Evolutionary conservation across 768 basidiomycete species (phyloP).

Genomic region (Boletus reticulatus): DNA sequence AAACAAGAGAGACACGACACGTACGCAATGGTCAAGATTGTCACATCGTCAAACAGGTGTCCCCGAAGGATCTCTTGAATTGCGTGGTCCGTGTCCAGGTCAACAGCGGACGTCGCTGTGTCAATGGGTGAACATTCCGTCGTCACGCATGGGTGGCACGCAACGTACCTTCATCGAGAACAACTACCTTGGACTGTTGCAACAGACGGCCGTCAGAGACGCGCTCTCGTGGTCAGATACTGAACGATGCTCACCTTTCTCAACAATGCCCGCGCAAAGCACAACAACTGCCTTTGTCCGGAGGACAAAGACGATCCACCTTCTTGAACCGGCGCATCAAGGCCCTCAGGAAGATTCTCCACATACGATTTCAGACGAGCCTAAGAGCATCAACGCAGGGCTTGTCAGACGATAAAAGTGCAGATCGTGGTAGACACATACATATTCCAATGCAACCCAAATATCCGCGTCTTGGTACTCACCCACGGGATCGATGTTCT

Average conservation of each 20-base stretch:
- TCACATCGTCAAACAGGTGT: no score
- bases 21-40: no score
- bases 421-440: conserved; percentile 4
- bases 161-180: conserved; percentile 79
- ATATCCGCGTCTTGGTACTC: conserved; percentile 75
- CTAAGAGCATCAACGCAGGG: conserved; percentile 27
- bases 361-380: conserved; percentile 69
- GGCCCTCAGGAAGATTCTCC: conserved; percentile 58
- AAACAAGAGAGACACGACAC: no score
- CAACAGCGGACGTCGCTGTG: conserved; percentile 83
- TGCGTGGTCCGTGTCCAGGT: no score
- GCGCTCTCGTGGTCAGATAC: neutral
- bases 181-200: conserved; percentile 73
- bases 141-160: neutral
- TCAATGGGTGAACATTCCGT: neutral
- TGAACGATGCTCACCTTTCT: conserved; percentile 50
- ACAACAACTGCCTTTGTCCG: conserved; percentile 86
- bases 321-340: conserved; percentile 75
- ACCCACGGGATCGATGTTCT: conserved; percentile 89
- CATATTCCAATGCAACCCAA: conserved; percentile 82
- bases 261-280: conserved; percentile 83
- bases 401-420: no score
- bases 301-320: conserved; percentile 79
- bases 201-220: conserved; percentile 1
- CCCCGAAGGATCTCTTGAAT: no score